Evolutionary conservation across 768 basidiomycete species (phyloP).

Genomic region (Boletus huronensis): DNA sequence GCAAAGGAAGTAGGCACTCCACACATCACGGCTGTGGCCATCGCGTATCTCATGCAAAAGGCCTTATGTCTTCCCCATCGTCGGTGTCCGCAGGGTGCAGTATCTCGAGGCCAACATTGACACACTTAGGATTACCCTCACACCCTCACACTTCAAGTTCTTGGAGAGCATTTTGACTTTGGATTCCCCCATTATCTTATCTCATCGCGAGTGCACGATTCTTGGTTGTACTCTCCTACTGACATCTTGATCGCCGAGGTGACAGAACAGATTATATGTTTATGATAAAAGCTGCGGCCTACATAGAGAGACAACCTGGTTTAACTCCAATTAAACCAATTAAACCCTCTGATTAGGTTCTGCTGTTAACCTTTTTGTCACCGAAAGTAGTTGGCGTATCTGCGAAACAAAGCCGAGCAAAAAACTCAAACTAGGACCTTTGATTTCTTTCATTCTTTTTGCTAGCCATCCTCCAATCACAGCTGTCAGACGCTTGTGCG

Average conservation of each 20-base stretch:
- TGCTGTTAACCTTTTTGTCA: background rate
- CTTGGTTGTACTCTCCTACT: background rate
- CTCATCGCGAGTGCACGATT: slow-evolving; percentile 24
- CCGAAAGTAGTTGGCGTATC: background rate
- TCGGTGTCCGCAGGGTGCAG: slow-evolving; percentile 41
- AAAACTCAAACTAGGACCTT: too few species aligned
- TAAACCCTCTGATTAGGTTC: slow-evolving; percentile 2
- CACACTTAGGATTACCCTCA: slow-evolving; percentile 37
- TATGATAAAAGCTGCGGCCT: slow-evolving; percentile 12
- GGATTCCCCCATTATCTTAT: slow-evolving; percentile 37
- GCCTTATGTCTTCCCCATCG: too few species aligned
- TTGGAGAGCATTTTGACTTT: slow-evolving; percentile 37
- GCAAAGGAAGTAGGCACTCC: slow-evolving; percentile 37
- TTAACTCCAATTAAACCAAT: too few species aligned
- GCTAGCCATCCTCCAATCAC: too few species aligned
- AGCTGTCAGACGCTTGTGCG: too few species aligned
- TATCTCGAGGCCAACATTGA: slow-evolving; percentile 40
- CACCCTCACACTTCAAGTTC: slow-evolving; percentile 33
- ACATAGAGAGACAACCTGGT: slow-evolving; percentile 19
- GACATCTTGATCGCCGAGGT: slow-evolving; percentile 14
- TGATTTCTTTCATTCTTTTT: too few species aligned
- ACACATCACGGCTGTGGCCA: too few species aligned
- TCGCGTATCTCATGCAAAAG: too few species aligned
- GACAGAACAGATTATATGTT: slow-evolving; percentile 21
- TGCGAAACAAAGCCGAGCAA: too few species aligned